Percentiles rank a stretch among this genome's conserved stretches.
Conservation (phyloP, 768 basidiomycete genomes). For the Floccularia luteovirens region DNA sequence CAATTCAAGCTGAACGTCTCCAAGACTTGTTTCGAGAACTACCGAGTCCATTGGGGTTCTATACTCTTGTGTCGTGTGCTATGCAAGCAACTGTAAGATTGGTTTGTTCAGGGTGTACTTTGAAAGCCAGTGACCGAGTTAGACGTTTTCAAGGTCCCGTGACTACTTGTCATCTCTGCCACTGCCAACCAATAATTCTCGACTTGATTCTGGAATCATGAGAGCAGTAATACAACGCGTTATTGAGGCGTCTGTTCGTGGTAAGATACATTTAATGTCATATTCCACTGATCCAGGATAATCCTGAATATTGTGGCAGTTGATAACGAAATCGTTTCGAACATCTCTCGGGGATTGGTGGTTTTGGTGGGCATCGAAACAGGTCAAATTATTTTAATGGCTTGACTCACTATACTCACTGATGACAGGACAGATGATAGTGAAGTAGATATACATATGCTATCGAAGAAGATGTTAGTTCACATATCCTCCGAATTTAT, state of each 20-base stretch:
- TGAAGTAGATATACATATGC: slow-evolving; percentile 54
- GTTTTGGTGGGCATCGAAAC: slow-evolving; percentile 85
- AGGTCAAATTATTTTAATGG: slow-evolving; percentile 35
- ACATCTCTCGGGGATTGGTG: slow-evolving; percentile 81
- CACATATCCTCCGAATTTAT: too few species aligned
- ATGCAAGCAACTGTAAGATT: not conserved
- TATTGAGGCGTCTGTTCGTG: slow-evolving; percentile 75
- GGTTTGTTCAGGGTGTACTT: not conserved
- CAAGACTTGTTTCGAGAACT: slow-evolving; percentile 74
- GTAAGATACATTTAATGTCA: slow-evolving; percentile 25
- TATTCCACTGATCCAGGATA: not conserved
- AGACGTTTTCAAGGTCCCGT: not conserved
- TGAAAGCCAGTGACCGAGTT: not conserved
- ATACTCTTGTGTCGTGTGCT: not conserved
- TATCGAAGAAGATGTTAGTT: slow-evolving; percentile 80
- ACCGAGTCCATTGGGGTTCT: slow-evolving; percentile 41
- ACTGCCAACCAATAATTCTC: not conserved
- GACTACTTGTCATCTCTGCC: not conserved
- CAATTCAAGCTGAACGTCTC: slow-evolving; percentile 84
- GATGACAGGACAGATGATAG: slow-evolving; percentile 65
- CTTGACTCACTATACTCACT: slow-evolving; percentile 7
- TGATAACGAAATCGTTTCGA: slow-evolving; percentile 69
- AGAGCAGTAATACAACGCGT: slow-evolving; percentile 84
- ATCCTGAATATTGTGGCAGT: slow-evolving; percentile 36
- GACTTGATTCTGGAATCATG: slow-evolving; percentile 39